Percentiles rank a stretch among this genome's conserved stretches.
phyloP scores from a whole-genome alignment of 495 filamentous ascomycete species.

The Talaromyces liani region DNA sequence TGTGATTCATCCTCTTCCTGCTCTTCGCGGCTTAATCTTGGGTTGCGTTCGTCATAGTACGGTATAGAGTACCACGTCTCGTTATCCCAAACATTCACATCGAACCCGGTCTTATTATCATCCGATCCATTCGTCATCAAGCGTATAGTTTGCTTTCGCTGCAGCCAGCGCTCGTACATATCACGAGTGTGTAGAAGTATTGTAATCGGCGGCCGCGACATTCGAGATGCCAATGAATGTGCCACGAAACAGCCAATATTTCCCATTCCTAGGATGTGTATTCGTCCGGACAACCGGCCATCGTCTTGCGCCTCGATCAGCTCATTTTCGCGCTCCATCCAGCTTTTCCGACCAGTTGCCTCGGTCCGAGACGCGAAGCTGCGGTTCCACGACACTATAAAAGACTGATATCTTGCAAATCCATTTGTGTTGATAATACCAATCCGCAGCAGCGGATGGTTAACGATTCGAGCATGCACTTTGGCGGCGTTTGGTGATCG shows the following conservation, averaged over 20 bases:
- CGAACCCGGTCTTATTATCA: constrained; percentile 34
- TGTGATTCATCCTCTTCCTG: not conserved
- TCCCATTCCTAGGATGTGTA: constrained; percentile 54
- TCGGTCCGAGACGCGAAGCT: not conserved
- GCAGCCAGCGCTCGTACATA: constrained; percentile 21
- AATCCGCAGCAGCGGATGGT: constrained; percentile 34
- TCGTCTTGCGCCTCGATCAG: constrained; percentile 11
- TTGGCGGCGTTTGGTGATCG: constrained; percentile 15
- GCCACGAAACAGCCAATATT: constrained; percentile 54
- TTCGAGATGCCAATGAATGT: constrained; percentile 47
- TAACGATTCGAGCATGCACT: constrained; percentile 28
- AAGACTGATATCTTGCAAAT: not conserved
- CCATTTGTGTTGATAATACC: constrained; percentile 12
- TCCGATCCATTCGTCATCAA: constrained; percentile 30
- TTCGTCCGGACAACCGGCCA: constrained; percentile 32
- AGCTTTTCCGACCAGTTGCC: not conserved
- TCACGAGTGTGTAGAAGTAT: constrained; percentile 41
- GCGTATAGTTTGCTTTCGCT: constrained; percentile 22
- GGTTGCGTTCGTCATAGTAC: constrained; percentile 17
- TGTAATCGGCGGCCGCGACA: constrained; percentile 52
- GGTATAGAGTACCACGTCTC: constrained; percentile 26
- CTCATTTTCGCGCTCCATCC: not conserved
- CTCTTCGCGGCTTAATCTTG: not conserved
- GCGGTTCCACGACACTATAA: not conserved
- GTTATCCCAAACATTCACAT: constrained; percentile 28